Conservation (phyloP, 768 basidiomycete species). For the Hericium erinaceus region DNA sequence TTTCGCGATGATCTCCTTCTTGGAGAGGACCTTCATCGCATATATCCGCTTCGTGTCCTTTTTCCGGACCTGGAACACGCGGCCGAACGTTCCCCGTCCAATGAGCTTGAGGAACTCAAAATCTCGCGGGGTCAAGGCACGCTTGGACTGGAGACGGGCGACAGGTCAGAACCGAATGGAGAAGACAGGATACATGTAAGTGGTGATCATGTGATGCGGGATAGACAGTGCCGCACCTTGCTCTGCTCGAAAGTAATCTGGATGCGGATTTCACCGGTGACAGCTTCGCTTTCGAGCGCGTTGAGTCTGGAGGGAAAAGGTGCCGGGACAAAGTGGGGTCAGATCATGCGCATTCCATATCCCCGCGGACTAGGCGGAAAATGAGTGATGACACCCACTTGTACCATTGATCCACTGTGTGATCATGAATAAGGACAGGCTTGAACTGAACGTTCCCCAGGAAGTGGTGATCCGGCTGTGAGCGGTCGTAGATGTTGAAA, state of each 20-base stretch:
- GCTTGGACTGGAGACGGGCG: constrained; percentile 51
- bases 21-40: constrained; percentile 98
- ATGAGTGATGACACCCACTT: constrained; percentile 47
- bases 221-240: constrained; percentile 47
- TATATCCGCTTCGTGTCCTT: constrained; percentile 97
- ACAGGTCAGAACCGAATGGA: constrained; percentile 9
- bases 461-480: constrained; percentile 77
- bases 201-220: not conserved
- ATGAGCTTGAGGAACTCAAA: constrained; percentile 99
- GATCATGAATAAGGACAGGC: constrained; percentile 84
- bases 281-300: constrained; percentile 69
- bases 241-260: constrained; percentile 90
- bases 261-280: constrained; percentile 89
- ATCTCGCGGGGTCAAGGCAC: constrained; percentile 84
- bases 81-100: constrained; percentile 95
- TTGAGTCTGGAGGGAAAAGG: constrained; percentile 40
- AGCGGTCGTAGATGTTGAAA: constrained; percentile 87
- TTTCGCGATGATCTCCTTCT: constrained; percentile 98
- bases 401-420: constrained; percentile 96
- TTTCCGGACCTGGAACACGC: constrained; percentile 98
- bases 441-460: constrained; percentile 88
- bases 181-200: not conserved
- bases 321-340: not conserved
- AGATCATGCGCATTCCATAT: not conserved
- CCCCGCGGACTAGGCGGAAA: not conserved